Conservation (phyloP, 495 filamentous ascomycete genomes). For the Annulohypoxylon stygium region DNA sequence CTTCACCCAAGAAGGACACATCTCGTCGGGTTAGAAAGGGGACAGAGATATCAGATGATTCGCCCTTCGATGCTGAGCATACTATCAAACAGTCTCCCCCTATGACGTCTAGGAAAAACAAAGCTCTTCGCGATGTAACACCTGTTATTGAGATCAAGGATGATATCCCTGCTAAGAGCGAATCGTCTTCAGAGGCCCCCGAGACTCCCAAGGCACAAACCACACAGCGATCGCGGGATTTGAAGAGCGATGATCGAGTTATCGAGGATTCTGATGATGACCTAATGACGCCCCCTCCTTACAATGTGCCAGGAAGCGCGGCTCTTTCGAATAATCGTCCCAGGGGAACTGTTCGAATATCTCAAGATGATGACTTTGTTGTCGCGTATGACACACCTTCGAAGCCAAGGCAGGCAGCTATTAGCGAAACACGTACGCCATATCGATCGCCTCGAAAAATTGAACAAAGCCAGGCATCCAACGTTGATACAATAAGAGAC, state of each 20-base stretch:
- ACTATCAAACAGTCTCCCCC: conserved; percentile 41
- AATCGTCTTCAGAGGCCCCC: conserved; percentile 17
- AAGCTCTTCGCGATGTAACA: conserved; percentile 1
- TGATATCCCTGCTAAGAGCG: neutral
- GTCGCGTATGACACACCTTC: conserved; percentile 45
- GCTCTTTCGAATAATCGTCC: conserved; percentile 34
- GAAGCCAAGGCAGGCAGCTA: conserved; percentile 27
- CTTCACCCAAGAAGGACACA: conserved; percentile 32
- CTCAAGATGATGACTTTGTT: conserved; percentile 33
- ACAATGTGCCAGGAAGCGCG: conserved; percentile 33
- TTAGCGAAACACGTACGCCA: conserved; percentile 32
- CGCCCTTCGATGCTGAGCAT: conserved; percentile 11
- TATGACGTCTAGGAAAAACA: conserved; percentile 32
- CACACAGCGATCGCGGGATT: neutral
- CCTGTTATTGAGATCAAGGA: neutral
- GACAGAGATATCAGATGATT: conserved; percentile 24
- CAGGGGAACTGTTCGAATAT: conserved; percentile 30
- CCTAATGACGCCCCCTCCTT: conserved; percentile 47
- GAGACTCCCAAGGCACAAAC: conserved; percentile 30
- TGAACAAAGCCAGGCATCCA: conserved; percentile 24
- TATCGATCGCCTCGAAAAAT: conserved; percentile 41
- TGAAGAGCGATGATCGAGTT: conserved; percentile 43
- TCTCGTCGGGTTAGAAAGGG: conserved; percentile 14
- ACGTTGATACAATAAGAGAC: conserved; percentile 6
- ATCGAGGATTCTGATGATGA: conserved; percentile 68